phyloP scores from a whole-genome alignment of 2,329 filamentous ascomycete genomes.

The Aspergillus sclerotialis region DNA sequence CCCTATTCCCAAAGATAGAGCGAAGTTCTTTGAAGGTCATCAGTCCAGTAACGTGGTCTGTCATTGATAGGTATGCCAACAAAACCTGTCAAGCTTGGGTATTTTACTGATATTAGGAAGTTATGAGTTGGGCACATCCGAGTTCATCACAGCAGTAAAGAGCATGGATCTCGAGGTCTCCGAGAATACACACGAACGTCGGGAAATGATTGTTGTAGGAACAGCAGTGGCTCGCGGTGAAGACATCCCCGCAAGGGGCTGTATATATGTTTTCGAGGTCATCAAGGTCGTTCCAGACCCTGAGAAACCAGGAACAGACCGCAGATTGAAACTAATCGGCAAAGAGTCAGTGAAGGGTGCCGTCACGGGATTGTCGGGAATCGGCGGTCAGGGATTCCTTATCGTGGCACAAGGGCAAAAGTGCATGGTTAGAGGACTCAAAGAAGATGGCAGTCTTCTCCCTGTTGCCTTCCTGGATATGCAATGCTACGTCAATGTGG shows the following conservation, averaged over 20 bases:
- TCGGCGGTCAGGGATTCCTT: slow-evolving; percentile 81
- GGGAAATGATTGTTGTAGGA: slow-evolving; percentile 74
- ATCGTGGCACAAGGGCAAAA: slow-evolving; percentile 92
- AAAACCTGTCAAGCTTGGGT: not conserved
- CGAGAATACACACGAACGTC: slow-evolving; percentile 80
- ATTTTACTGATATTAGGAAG: slow-evolving; percentile 18
- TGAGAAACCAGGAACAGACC: slow-evolving; percentile 75
- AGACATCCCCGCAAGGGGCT: slow-evolving; percentile 77
- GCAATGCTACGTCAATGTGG: slow-evolving; percentile 83
- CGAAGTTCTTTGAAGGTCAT: slow-evolving; percentile 71
- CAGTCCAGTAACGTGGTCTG: slow-evolving; percentile 66
- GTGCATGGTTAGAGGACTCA: slow-evolving; percentile 90
- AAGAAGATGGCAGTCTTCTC: slow-evolving; percentile 86
- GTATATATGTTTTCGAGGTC: slow-evolving; percentile 85
- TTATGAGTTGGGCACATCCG: slow-evolving; percentile 64
- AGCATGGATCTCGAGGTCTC: slow-evolving; percentile 82
- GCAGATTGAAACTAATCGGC: slow-evolving; percentile 75
- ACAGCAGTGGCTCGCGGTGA: slow-evolving; percentile 84
- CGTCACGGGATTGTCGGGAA: slow-evolving; percentile 76
- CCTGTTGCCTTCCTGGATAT: slow-evolving; percentile 98
- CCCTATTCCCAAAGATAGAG: slow-evolving; percentile 60
- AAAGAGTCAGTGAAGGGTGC: slow-evolving; percentile 89
- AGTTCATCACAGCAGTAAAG: slow-evolving; percentile 74
- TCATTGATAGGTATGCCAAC: slow-evolving; percentile 60
- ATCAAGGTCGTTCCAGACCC: slow-evolving; percentile 88